Evolutionary conservation across 1,284 basidiomycete species (phyloP).

Genomic region (Rhodotorula sp.): DNA sequence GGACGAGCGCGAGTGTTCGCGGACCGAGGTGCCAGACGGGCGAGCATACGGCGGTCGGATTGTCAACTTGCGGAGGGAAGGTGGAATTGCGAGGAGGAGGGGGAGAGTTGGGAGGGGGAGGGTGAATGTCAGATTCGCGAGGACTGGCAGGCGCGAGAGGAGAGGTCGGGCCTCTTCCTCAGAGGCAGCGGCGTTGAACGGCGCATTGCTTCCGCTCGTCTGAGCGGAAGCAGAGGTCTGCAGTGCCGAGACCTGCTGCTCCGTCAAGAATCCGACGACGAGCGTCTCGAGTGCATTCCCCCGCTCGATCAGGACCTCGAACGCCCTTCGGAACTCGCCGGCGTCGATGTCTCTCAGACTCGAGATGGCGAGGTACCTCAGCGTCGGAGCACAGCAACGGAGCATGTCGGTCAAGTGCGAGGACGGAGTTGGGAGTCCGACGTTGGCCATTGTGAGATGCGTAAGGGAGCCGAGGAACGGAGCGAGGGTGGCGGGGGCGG

Average conservation of each 20-base stretch:
- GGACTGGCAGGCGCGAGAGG: slow-evolving; percentile 6
- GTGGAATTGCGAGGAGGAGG: slow-evolving; percentile 5
- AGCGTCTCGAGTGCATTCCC: neutral
- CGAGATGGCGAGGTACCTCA: slow-evolving; percentile 27
- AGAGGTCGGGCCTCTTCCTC: neutral
- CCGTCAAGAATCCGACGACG: slow-evolving; percentile 24
- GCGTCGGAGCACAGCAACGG: neutral
- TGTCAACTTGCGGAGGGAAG: slow-evolving; percentile 2
- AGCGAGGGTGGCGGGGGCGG: slow-evolving; percentile 10
- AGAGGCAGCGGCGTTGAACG: neutral
- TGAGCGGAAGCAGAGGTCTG: neutral
- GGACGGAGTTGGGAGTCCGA: slow-evolving; percentile 32
- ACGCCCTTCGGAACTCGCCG: neutral
- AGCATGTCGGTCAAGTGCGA: slow-evolving; percentile 31
- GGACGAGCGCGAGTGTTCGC: slow-evolving; percentile 2
- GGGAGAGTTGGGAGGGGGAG: slow-evolving; percentile 13
- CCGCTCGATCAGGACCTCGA: neutral
- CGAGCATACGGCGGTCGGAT: slow-evolving; percentile 20
- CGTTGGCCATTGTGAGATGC: slow-evolving; percentile 29
- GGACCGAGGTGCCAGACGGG: neutral
- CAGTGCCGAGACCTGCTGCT: slow-evolving; percentile 11
- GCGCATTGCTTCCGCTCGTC: too few species aligned
- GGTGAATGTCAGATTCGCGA: slow-evolving; percentile 7
- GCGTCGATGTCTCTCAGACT: slow-evolving; percentile 25
- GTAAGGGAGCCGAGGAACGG: slow-evolving; percentile 12